Conservation (phyloP, 306 rosid genomes). For the Corylus heterophylla region DNA sequence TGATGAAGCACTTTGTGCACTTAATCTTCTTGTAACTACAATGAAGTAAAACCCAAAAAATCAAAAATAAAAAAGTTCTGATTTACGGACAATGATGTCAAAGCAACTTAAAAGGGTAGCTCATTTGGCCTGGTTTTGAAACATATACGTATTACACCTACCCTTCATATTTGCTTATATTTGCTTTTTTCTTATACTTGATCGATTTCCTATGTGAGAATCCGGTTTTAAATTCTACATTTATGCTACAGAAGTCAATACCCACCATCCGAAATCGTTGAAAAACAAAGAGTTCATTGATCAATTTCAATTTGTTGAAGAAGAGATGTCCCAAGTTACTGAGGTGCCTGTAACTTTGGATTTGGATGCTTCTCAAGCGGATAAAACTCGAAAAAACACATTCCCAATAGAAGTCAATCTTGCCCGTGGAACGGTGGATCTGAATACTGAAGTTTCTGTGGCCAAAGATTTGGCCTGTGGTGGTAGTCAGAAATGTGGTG, state of each 20-base stretch:
- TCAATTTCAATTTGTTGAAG: constrained; percentile 33
- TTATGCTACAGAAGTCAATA: constrained; percentile 41
- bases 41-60: not conserved
- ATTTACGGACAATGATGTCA: not conserved
- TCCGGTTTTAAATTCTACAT: constrained; percentile 2
- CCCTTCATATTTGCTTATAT: not conserved
- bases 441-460: constrained; percentile 44
- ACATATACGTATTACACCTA: not conserved
- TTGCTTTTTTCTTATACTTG: not conserved
- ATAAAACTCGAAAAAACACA: constrained; percentile 28
- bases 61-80: too few species aligned
- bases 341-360: constrained; percentile 39
- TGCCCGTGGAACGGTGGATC: constrained; percentile 44
- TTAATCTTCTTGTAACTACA: not conserved
- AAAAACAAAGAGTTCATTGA: constrained; percentile 37
- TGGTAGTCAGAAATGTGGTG: constrained; percentile 30
- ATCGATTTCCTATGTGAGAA: not conserved
- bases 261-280: constrained; percentile 12
- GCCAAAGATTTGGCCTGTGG: constrained; percentile 33
- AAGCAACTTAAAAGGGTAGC: not conserved
- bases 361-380: constrained; percentile 41
- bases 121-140: constrained; percentile 1
- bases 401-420: constrained; percentile 12
- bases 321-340: constrained; percentile 46
- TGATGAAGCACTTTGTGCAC: not conserved